Evolutionary conservation across 495 filamentous ascomycete genomes (phyloP).

Genomic region (Parathielavia appendiculata): DNA sequence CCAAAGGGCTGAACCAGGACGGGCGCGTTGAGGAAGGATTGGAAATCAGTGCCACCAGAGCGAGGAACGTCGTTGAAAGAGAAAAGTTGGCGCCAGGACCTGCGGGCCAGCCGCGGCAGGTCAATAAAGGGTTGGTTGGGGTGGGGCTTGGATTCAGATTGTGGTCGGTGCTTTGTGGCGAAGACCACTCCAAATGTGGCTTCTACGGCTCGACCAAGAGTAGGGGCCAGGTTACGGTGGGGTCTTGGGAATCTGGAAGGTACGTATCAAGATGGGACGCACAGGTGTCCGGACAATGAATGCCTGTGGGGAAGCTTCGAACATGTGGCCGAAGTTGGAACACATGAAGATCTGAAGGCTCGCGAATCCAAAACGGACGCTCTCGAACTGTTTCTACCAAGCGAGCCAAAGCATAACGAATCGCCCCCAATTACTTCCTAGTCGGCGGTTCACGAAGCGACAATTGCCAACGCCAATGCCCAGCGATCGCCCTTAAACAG

Average conservation of each 20-base stretch:
- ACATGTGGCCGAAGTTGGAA: constrained; percentile 11
- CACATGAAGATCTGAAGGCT: background rate
- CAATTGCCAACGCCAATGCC: background rate
- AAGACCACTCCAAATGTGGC: background rate
- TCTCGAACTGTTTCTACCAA: background rate
- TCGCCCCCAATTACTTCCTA: background rate
- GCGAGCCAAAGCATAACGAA: background rate
- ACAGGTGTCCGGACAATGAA: constrained; percentile 22
- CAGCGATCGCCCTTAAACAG: background rate
- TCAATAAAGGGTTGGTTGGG: constrained; percentile 25
- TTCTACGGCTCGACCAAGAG: constrained; percentile 3
- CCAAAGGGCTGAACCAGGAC: constrained; percentile 11
- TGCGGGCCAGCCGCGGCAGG: constrained; percentile 43
- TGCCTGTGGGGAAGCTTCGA: constrained; percentile 19
- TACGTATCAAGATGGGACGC: constrained; percentile 9
- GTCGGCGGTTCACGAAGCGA: background rate
- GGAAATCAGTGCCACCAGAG: constrained; percentile 9
- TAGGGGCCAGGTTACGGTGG: background rate
- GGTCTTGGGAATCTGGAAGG: background rate
- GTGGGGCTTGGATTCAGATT: background rate
- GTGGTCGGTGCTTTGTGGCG: constrained; percentile 20
- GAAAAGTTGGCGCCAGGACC: constrained; percentile 28
- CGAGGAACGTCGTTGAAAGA: constrained; percentile 21
- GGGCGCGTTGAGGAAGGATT: constrained; percentile 13
- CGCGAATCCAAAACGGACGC: background rate